Conservation (phyloP, 805 yeast species). For the Cyberlindnera meyerae region DNA sequence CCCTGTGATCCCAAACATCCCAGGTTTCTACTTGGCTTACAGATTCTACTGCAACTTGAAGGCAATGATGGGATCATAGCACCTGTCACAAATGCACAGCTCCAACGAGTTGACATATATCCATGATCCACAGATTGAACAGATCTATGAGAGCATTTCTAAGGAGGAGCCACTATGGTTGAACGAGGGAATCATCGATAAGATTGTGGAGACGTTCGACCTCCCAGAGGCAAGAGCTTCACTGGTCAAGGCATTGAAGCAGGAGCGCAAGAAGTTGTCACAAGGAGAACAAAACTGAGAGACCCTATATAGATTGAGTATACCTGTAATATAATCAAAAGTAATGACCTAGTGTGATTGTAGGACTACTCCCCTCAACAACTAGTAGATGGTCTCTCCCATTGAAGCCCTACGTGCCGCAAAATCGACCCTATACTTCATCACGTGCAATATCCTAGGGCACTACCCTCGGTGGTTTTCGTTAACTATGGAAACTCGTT, state of each 20-base stretch:
- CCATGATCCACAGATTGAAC: constrained; percentile 29
- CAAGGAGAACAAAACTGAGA: no score
- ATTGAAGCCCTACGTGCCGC: background rate
- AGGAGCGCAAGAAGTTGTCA: constrained; percentile 35
- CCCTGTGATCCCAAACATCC: constrained; percentile 88
- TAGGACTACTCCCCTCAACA: no score
- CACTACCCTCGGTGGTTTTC: background rate
- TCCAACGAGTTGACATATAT: constrained; percentile 34
- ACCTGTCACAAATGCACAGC: constrained; percentile 53
- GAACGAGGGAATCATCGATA: constrained; percentile 40
- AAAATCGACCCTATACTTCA: constrained; percentile 1
- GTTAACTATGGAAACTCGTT: background rate
- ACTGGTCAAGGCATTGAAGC: constrained; percentile 48
- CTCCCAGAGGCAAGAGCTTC: constrained; percentile 40
- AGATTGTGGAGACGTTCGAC: constrained; percentile 40
- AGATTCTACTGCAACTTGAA: constrained; percentile 81
- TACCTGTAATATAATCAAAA: background rate
- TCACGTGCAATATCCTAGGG: constrained; percentile 11
- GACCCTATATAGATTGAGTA: no score
- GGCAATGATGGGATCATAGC: constrained; percentile 71
- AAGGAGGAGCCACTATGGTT: constrained; percentile 33
- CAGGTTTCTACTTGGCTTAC: constrained; percentile 81
- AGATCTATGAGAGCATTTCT: constrained; percentile 19
- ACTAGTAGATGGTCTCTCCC: no score
- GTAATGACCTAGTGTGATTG: no score